phyloP scores from a whole-genome alignment of 1,139 yeast genomes.

The Nadsonia starkeyi-henricii region DNA sequence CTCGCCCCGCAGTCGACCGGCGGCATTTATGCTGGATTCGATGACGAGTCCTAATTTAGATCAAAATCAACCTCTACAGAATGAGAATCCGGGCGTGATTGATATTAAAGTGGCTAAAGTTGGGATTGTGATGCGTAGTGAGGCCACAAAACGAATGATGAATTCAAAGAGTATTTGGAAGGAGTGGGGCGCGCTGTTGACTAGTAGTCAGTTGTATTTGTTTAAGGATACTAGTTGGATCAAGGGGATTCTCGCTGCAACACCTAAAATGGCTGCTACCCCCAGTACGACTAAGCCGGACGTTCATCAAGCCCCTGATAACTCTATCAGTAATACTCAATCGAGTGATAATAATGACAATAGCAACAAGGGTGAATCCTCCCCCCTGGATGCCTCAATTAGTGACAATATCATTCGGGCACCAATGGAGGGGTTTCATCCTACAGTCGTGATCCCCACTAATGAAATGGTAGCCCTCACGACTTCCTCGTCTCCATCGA shows the following conservation, averaged over 20 bases:
- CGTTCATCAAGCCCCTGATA: not conserved
- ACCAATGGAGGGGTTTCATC: slow-evolving; percentile 27
- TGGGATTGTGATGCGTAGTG: slow-evolving; percentile 26
- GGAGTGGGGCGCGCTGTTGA: slow-evolving; percentile 31
- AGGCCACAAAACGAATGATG: slow-evolving; percentile 22
- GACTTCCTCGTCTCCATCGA: slow-evolving; percentile 7
- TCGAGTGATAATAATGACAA: slow-evolving; percentile 8
- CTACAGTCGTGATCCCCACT: slow-evolving; percentile 24
- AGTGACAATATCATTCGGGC: slow-evolving; percentile 20
- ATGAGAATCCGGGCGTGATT: slow-evolving; percentile 26
- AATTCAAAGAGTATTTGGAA: slow-evolving; percentile 24
- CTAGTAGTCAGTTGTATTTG: slow-evolving; percentile 28
- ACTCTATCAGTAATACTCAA: too few species aligned
- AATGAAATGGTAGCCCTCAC: slow-evolving; percentile 26
- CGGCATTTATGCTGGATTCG: slow-evolving; percentile 19
- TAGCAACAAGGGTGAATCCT: not conserved
- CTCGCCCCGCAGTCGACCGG: slow-evolving; percentile 25
- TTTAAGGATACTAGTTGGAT: slow-evolving; percentile 30
- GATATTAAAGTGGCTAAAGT: slow-evolving; percentile 27
- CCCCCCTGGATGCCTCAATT: too few species aligned
- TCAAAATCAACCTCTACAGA: too few species aligned
- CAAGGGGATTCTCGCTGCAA: slow-evolving; percentile 17
- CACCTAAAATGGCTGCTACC: too few species aligned
- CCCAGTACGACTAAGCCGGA: not conserved
- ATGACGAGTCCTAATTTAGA: slow-evolving; percentile 16